These are phyloP conservation scores for Linnemannia exigua DNA, from an alignment of 192 early-diverging fungal genomes.

Conservation along the genomic window DNA sequence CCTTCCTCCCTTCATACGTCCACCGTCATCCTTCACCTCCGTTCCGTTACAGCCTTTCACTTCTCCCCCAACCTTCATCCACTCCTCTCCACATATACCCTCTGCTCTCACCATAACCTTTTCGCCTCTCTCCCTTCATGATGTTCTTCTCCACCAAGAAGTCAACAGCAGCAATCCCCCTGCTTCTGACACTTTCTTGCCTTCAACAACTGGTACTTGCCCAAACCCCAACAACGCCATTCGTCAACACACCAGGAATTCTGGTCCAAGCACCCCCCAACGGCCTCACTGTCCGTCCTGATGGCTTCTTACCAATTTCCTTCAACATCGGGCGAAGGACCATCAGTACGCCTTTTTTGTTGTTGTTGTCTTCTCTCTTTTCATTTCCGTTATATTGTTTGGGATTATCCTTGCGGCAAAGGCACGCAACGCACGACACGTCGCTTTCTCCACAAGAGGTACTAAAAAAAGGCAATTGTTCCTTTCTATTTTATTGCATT, in stretches of 20 bases:
- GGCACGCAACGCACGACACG: not conserved
- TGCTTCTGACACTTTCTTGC: not conserved
- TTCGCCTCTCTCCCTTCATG: not conserved
- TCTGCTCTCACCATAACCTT: not conserved
- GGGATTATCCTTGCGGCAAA: not conserved
- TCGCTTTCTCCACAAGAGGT: not conserved
- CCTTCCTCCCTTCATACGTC: not conserved
- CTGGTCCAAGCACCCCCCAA: not conserved
- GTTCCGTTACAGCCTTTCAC: too few species aligned
- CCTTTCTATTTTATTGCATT: too few species aligned
- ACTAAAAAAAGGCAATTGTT: not conserved
- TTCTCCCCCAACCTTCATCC: not conserved
- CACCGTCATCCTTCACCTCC: too few species aligned
- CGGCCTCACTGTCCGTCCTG: constrained; percentile 4
- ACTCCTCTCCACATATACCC: not conserved
- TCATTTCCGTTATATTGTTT: too few species aligned
- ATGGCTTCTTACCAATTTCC: not conserved
- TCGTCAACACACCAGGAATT: constrained; percentile 10
- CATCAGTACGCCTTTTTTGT: not conserved
- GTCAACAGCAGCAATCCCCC: not conserved
- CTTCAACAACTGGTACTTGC: not conserved
- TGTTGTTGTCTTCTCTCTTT: not conserved
- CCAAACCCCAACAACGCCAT: not conserved
- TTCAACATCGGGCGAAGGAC: not conserved
- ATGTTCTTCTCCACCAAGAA: not conserved